These are phyloP conservation scores for Sporisorium graminicola DNA, from an alignment of 1,284 basidiomycete genomes.

Conservation along the genomic window DNA sequence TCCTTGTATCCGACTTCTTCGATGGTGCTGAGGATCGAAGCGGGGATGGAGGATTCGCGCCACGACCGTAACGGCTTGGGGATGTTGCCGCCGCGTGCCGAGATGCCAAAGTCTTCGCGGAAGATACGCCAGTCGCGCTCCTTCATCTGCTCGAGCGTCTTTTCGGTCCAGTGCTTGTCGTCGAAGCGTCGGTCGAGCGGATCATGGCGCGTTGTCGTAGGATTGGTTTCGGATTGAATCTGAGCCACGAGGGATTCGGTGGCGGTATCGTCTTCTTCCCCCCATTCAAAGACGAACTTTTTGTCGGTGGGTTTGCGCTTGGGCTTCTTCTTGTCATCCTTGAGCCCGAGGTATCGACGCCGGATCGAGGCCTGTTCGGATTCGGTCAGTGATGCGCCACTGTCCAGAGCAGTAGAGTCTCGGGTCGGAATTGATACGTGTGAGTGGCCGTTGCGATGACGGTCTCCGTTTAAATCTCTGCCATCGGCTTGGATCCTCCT, in stretches of 20 bases:
- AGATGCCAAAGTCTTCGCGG: slow-evolving; percentile 96
- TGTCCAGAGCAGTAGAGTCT: not conserved
- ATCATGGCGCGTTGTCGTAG: slow-evolving; percentile 8
- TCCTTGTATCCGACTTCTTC: slow-evolving; percentile 95
- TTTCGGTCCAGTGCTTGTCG: slow-evolving; percentile 96
- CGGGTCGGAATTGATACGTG: not conserved
- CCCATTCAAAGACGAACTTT: slow-evolving; percentile 99
- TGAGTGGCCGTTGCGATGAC: not conserved
- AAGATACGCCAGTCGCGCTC: slow-evolving; percentile 99
- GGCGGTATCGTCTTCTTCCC: slow-evolving; percentile 64
- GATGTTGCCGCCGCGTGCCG: slow-evolving; percentile 87
- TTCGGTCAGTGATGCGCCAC: slow-evolving; percentile 41
- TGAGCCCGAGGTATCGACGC: slow-evolving; percentile 61
- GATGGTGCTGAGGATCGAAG: slow-evolving; percentile 83
- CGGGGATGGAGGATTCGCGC: slow-evolving; percentile 87
- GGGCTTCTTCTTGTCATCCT: slow-evolving; percentile 81
- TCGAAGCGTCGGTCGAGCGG: slow-evolving; percentile 71
- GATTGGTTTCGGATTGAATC: slow-evolving; percentile 1
- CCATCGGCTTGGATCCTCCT: not conserved
- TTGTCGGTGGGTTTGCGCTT: slow-evolving; percentile 88
- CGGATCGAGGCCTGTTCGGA: slow-evolving; percentile 56
- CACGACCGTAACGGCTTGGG: slow-evolving; percentile 92
- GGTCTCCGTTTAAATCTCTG: not conserved
- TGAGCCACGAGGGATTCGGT: slow-evolving; percentile 34
- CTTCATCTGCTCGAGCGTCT: slow-evolving; percentile 90